Percentiles rank a stretch among this genome's conserved stretches.
phyloP scores from a whole-genome alignment of 2,329 filamentous ascomycete species.

The Trichoderma endophyticum region DNA sequence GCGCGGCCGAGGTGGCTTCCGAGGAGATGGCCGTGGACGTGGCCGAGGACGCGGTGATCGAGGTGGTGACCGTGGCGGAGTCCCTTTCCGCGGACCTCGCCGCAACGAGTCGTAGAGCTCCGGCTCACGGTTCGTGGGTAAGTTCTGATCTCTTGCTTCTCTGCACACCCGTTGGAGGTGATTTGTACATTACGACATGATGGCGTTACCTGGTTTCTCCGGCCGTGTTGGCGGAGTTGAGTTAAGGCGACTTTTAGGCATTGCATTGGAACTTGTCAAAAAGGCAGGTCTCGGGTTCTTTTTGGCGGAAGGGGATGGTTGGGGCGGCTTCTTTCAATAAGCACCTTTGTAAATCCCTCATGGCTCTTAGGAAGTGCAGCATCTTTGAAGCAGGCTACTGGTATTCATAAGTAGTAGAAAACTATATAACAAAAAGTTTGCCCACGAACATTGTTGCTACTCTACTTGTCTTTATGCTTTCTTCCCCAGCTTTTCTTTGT shows the following conservation, averaged over 20 bases:
- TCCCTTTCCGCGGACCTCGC: conserved; percentile 35
- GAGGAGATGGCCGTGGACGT: conserved; percentile 47
- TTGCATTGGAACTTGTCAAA: conserved; percentile 26
- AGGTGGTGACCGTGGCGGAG: conserved; percentile 38
- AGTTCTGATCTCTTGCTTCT: conserved; percentile 29
- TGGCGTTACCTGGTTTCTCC: conserved; percentile 35
- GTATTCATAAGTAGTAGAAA: conserved; percentile 19
- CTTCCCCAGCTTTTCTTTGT: neutral
- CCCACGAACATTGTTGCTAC: neutral
- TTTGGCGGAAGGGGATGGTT: conserved; percentile 17
- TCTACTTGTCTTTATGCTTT: neutral
- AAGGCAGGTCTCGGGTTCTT: conserved; percentile 19
- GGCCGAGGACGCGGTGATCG: conserved; percentile 31
- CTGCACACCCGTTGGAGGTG: conserved; percentile 31
- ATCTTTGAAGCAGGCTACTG: conserved; percentile 18
- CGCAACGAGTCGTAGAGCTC: conserved; percentile 39
- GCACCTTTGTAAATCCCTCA: conserved; percentile 19
- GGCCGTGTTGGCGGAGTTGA: conserved; percentile 27
- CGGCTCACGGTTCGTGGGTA: conserved; percentile 27
- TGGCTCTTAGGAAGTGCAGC: conserved; percentile 18
- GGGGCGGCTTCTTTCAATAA: conserved; percentile 18
- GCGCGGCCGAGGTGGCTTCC: conserved; percentile 51
- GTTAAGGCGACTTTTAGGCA: conserved; percentile 26
- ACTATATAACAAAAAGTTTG: conserved; percentile 1
- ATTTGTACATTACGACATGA: conserved; percentile 41